Conservation (phyloP, 2,329 filamentous ascomycete species). For the Reticulascus tulasneorum region DNA sequence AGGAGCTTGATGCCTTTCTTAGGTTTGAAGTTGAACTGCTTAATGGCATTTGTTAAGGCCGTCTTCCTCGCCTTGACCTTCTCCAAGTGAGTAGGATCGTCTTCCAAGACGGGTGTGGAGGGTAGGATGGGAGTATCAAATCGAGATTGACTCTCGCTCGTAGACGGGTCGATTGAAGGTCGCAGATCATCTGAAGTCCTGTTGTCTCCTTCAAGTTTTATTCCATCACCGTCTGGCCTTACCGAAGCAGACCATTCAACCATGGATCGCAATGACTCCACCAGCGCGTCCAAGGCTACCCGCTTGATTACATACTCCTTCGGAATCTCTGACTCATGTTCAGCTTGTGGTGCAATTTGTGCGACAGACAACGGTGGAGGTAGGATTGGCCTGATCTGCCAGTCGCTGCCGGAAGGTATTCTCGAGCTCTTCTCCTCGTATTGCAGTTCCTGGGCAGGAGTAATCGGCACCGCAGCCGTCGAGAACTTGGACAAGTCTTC, state of each 20-base stretch:
- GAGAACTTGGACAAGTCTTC: conserved; percentile 90
- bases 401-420: conserved; percentile 61
- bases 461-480: conserved; percentile 72
- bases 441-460: conserved; percentile 72
- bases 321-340: conserved; percentile 68
- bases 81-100: conserved; percentile 91
- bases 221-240: conserved; percentile 54
- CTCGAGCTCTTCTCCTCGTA: conserved; percentile 77
- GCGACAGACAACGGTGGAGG: conserved; percentile 82
- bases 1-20: conserved; percentile 87
- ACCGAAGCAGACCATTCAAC: conserved; percentile 80
- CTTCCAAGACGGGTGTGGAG: conserved; percentile 70
- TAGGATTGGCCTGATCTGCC: conserved; percentile 80
- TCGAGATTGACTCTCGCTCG: conserved; percentile 57
- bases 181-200: conserved; percentile 40
- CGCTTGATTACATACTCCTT: conserved; percentile 91
- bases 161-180: conserved; percentile 65
- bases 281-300: conserved; percentile 79
- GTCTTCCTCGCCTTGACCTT: conserved; percentile 93
- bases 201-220: conserved; percentile 26
- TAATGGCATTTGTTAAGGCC: conserved; percentile 81
- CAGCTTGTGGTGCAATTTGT: conserved; percentile 59
- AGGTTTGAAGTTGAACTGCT: conserved; percentile 96
- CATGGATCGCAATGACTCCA: conserved; percentile 83
- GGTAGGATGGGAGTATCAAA: conserved; percentile 56